Base-by-base conservation (phyloP, 1,284 basidiomycete species). In the Ceratorhiza oryzae-sativae region DNA sequence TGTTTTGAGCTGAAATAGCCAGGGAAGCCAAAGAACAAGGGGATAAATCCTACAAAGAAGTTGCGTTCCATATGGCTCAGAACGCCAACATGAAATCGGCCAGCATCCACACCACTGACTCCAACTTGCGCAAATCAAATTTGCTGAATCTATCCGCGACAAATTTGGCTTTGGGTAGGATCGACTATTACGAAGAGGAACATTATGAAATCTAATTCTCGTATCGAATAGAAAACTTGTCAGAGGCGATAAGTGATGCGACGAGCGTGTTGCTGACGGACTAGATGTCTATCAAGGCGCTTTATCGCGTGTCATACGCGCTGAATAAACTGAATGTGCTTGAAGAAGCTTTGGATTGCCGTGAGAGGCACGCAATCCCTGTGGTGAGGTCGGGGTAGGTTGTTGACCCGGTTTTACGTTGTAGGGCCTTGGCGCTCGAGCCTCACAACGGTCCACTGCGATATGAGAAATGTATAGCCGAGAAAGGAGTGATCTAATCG, bases 321-420 rank as follows among this genome's bases (percentile, higher is more conserved):
- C 18, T 60, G 41, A 45, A 45, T 10, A 20, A 46, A 13, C 23
- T 60, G 15, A 18, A 27, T 20, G 27, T 9, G 10, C 39, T 30
- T 45, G 58, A 60, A 12, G 59, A 61, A 42, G 59, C 42, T 10
- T 34, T 61, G 15, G 59, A 48, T 41, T 61, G 59, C 12, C 48
- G 59, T 20, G 59, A 61, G 13, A 25, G 59, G 59, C 48, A 8
- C 15, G 25, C 34, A 48, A 12, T 25, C 6, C 32, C 32, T 27
- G 20, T 23, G 3, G 2, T 15, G 13, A 46, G 3, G 1, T 48
- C 9, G 36, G 13, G 6, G 13, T n/a, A n/a, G 12, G 23, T 1
- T 32, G 23, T 15, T 45, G n/a, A 51, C 10, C 23, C 5, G 12
- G 20, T 30, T 61, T 1, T 12, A 3, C 10, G 30, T n/a, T 36